These are phyloP conservation scores for Aristolochia californica DNA, from an alignment of 164 flowering plant species.

Conservation along the genomic window DNA sequence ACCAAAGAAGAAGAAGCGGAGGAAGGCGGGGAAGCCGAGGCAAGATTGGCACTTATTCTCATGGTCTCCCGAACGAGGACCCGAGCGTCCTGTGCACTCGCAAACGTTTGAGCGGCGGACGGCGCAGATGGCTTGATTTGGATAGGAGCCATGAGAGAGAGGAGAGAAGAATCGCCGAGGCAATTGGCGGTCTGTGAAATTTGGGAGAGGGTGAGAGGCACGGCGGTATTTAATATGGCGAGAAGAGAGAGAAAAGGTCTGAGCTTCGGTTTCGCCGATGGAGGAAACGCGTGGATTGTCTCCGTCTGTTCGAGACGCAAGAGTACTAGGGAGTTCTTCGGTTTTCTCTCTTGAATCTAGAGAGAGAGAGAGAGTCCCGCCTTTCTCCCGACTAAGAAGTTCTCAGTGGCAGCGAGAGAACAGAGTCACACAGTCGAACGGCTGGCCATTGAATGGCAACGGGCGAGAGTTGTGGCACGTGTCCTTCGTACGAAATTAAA, in stretches of 20 bases:
- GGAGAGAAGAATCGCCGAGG: too few relatives aligned
- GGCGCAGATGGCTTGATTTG: constrained; percentile 6
- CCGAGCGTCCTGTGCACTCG: constrained; percentile 41
- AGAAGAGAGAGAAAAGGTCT: too few relatives aligned
- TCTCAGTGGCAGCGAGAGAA: too few relatives aligned
- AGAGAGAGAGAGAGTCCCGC: too few relatives aligned
- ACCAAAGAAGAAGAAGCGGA: constrained; percentile 7
- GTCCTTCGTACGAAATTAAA: too few relatives aligned
- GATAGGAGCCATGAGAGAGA: constrained; percentile 11
- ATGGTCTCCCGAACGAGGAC: constrained; percentile 77
- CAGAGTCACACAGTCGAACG: too few relatives aligned
- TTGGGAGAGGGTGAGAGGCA: background rate
- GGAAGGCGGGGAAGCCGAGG: constrained; percentile 29
- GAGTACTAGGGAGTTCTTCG: background rate
- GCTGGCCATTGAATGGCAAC: too few relatives aligned
- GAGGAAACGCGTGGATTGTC: background rate
- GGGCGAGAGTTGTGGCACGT: too few relatives aligned
- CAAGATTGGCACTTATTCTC: constrained; percentile 74
- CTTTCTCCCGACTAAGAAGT: too few relatives aligned
- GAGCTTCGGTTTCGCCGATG: constrained; percentile 2
- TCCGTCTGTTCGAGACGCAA: background rate
- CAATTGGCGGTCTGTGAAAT: too few relatives aligned
- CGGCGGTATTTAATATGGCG: background rate
- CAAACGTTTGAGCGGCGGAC: constrained; percentile 11
- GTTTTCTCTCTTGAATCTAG: too few relatives aligned